A percentile compares a stretch with the other conserved stretches of the same genome.
Conservation (phyloP, 148 eudicot genomes). For the Camellia lanceoleosa region DNA sequence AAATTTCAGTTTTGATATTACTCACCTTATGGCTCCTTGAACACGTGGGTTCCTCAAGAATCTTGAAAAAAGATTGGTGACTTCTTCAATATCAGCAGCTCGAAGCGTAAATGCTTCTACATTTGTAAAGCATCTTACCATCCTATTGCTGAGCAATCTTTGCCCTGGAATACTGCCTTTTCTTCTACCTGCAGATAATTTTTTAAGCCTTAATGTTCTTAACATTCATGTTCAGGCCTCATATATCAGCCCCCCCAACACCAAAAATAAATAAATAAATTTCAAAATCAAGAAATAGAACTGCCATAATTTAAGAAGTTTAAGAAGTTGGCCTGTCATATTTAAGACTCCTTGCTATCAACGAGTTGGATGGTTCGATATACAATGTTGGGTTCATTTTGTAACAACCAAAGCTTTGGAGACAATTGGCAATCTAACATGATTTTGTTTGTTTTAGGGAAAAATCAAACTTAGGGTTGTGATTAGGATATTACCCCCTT, state of each 20-base stretch:
- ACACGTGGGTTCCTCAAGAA: slow-evolving; percentile 63
- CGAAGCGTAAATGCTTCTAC: slow-evolving; percentile 70
- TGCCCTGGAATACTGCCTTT: slow-evolving; percentile 45
- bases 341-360: too few relatives aligned
- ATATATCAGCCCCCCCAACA: too few relatives aligned
- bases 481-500: too few relatives aligned
- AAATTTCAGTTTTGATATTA: background rate
- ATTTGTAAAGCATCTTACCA: slow-evolving; percentile 58
- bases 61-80: slow-evolving; percentile 60
- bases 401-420: too few relatives aligned
- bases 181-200: slow-evolving; percentile 44
- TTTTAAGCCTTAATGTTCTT: background rate
- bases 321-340: background rate
- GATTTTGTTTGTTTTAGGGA: too few relatives aligned
- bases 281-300: background rate
- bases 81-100: slow-evolving; percentile 70
- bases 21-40: slow-evolving; percentile 71
- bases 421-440: too few relatives aligned
- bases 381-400: too few relatives aligned
- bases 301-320: background rate
- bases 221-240: background rate
- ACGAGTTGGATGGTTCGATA: too few relatives aligned
- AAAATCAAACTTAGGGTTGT: too few relatives aligned
- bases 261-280: background rate
- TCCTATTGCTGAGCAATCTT: slow-evolving; percentile 53